Evolutionary conservation across 768 basidiomycete species (phyloP), one percentile per base, ranked within the genome.

Genomic region (Trametes maxima): DNA sequence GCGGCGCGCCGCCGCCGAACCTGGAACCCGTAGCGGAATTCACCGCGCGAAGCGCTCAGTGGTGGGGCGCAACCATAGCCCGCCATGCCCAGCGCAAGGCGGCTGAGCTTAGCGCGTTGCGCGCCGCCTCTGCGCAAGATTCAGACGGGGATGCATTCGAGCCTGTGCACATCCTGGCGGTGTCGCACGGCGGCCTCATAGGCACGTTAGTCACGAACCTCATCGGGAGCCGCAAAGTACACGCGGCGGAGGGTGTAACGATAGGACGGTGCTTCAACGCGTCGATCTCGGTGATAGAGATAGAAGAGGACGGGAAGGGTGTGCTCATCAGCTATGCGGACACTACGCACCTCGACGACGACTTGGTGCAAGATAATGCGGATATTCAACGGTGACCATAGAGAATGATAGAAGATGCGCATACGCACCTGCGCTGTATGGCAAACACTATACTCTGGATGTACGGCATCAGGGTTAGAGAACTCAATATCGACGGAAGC

Each of bases 161-260:
- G 64, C 71, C 79, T 37, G 69, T 72, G 54, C 72, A 79, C 59
- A 76, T 90, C 46, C 77, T 93, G 33, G 80, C 86, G 13, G 82
- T 84, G 60, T 82, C 85, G 43, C 90, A 93, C 57, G 88, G 88
- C 2, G 88, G 82, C 0, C 79, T 82, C 66, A 89, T 92, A 60
- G 73, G 74, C 19, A 75, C 77, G 28, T 76, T 92, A 55, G 75
- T 88, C 59, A 75, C 76, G 19, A 73, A 69, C 42, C 68, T 90
- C 67, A 64, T 82, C n/a, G 72, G 74, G 21, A 78, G 76, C 45
- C 69, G 78, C 36, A 70, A 75, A 65, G 64, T 81, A 53, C 64
- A 57, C 49, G 76, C 75, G 55, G 77, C 70, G 22, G 68, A 74
- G 19, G 74, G 70, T 10, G 70, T 73, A 19, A 60, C 67, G n/a